Conservation (phyloP, 192 early-diverging fungal genomes). For the Coemansia sp. region DNA sequence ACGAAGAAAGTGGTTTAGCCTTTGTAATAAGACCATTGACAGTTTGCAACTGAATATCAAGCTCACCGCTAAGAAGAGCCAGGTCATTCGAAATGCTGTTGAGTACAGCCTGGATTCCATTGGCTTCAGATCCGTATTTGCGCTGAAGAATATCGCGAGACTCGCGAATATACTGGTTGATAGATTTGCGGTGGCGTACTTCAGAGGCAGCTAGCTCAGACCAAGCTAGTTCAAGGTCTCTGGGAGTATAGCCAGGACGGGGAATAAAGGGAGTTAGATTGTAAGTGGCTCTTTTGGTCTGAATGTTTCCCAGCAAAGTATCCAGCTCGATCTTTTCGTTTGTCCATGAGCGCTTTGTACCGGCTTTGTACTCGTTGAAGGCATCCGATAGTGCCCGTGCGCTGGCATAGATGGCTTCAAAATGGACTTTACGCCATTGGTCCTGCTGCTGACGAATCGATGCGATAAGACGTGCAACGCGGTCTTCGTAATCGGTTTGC, state of each 20-base stretch:
- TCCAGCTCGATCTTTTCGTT: slow-evolving; percentile 89
- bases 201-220: slow-evolving; percentile 66
- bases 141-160: slow-evolving; percentile 73
- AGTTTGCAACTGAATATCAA: slow-evolving; percentile 64
- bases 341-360: slow-evolving; percentile 81
- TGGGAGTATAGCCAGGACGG: slow-evolving; percentile 56
- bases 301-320: slow-evolving; percentile 89
- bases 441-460: slow-evolving; percentile 60
- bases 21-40: slow-evolving; percentile 59
- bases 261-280: slow-evolving; percentile 83
- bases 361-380: slow-evolving; percentile 84
- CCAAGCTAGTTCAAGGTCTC: slow-evolving; percentile 84
- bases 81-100: slow-evolving; percentile 67
- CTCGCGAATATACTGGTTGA: slow-evolving; percentile 84
- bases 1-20: slow-evolving; percentile 52
- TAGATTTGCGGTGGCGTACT: slow-evolving; percentile 70
- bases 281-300: slow-evolving; percentile 96
- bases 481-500: slow-evolving; percentile 89
- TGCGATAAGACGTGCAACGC: slow-evolving; percentile 72
- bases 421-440: slow-evolving; percentile 62
- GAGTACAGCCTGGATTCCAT: slow-evolving; percentile 69
- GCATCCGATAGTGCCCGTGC: slow-evolving; percentile 67
- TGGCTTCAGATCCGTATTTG: slow-evolving; percentile 80
- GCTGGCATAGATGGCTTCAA: slow-evolving; percentile 68
- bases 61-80: slow-evolving; percentile 69